Percentiles rank a stretch among this genome's conserved stretches.
Conservation (phyloP, 2,329 filamentous ascomycete species). For the Fusarium protoensiforme region DNA sequence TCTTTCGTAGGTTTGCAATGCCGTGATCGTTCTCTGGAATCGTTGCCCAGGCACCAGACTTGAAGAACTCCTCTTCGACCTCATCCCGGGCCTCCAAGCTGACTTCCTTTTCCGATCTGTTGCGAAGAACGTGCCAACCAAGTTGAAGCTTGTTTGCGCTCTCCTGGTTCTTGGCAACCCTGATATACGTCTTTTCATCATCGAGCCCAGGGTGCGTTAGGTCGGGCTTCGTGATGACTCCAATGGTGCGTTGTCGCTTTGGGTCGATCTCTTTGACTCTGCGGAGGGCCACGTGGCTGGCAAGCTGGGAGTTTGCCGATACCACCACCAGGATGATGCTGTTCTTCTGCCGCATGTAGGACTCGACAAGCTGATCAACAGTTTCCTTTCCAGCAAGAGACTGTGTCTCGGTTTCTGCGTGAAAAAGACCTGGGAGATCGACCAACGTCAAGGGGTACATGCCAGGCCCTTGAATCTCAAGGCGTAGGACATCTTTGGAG, state of each 20-base stretch:
- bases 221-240: slow-evolving; percentile 68
- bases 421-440: slow-evolving; percentile 63
- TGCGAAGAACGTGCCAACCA: slow-evolving; percentile 67
- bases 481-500: slow-evolving; percentile 57
- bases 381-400: slow-evolving; percentile 44
- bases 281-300: slow-evolving; percentile 63
- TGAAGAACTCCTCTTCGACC: slow-evolving; percentile 48
- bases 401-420: slow-evolving; percentile 46
- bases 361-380: slow-evolving; percentile 53
- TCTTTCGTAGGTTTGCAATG: slow-evolving; percentile 46
- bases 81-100: slow-evolving; percentile 44
- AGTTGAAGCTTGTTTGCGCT: slow-evolving; percentile 47
- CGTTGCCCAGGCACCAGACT: slow-evolving; percentile 40
- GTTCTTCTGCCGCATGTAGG: slow-evolving; percentile 67
- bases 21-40: slow-evolving; percentile 46
- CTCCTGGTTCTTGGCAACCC: slow-evolving; percentile 48
- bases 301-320: slow-evolving; percentile 60
- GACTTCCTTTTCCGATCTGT: slow-evolving; percentile 51
- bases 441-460: slow-evolving; percentile 62
- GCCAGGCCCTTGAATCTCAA: slow-evolving; percentile 58
- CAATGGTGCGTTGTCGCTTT: slow-evolving; percentile 59
- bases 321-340: slow-evolving; percentile 70
- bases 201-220: slow-evolving; percentile 49
- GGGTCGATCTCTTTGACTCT: slow-evolving; percentile 57
- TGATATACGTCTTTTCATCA: slow-evolving; percentile 52